Evolutionary conservation across 2,329 filamentous ascomycete species (phyloP).

Genomic region (Mycogone perniciosa): DNA sequence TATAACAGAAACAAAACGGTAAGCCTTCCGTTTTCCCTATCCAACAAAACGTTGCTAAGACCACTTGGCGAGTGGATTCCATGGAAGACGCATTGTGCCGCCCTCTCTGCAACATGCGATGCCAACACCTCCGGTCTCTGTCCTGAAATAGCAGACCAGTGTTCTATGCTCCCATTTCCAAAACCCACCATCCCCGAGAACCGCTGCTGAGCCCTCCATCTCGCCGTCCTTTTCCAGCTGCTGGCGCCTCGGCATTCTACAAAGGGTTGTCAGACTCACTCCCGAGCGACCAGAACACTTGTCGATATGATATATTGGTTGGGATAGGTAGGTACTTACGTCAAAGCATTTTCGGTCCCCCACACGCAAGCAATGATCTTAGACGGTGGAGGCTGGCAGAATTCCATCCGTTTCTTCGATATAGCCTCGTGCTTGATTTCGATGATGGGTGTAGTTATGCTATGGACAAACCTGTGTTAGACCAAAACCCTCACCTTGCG

Average conservation of each 20-base stretch:
- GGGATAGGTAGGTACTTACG: not conserved
- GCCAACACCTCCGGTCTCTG: not conserved
- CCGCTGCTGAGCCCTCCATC: conserved; percentile 1
- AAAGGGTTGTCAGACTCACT: not conserved
- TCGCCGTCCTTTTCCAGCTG: conserved; percentile 3
- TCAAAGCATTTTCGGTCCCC: not conserved
- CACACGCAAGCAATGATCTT: not conserved
- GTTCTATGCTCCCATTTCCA: conserved; percentile 1
- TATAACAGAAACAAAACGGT: not conserved
- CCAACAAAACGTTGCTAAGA: not conserved
- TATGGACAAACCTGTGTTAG: not conserved
- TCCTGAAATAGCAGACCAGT: conserved; percentile 3
- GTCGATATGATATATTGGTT: not conserved
- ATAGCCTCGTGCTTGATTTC: conserved; percentile 3
- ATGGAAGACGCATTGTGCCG: conserved; percentile 2
- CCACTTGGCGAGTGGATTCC: conserved; percentile 6
- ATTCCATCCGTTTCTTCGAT: conserved; percentile 6
- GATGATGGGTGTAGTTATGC: not conserved
- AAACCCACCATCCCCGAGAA: not conserved
- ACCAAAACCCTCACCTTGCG: not conserved
- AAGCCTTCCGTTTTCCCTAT: not conserved
- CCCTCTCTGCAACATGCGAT: conserved; percentile 4
- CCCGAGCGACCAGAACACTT: not conserved
- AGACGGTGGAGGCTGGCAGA: conserved; percentile 5
- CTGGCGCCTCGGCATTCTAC: not conserved